phyloP scores from a whole-genome alignment of 2,329 filamentous ascomycete genomes.

The Scolecobasidium constrictum region DNA sequence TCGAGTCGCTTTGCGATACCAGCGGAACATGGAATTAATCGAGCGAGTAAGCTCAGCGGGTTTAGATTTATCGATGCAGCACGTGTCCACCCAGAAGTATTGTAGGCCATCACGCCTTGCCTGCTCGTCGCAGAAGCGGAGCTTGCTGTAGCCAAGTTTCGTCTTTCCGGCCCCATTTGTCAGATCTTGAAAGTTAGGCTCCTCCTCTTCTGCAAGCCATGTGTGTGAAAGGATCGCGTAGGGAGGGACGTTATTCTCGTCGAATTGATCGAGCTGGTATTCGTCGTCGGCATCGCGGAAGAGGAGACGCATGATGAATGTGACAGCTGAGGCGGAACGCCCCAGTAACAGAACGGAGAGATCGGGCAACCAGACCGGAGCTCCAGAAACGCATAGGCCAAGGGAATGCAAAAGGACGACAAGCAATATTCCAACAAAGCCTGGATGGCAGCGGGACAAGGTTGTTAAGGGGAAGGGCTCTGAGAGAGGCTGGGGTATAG shows the following conservation, averaged over 20 bases:
- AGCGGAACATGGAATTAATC: constrained; percentile 11
- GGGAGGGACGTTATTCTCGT: constrained; percentile 9
- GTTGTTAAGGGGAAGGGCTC: too few relatives aligned
- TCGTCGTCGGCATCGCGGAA: too few relatives aligned
- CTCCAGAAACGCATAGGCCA: too few relatives aligned
- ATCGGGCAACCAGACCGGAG: too few relatives aligned
- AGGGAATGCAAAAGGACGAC: too few relatives aligned
- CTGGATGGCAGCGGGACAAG: too few relatives aligned
- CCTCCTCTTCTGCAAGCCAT: constrained; percentile 10
- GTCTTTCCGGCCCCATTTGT: constrained; percentile 4
- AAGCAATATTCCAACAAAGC: too few relatives aligned
- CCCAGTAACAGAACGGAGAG: too few relatives aligned
- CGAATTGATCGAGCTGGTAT: too few relatives aligned
- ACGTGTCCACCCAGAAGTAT: constrained; percentile 12
- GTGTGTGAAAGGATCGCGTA: constrained; percentile 14
- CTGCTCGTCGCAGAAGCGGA: constrained; percentile 11
- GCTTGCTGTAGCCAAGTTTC: constrained; percentile 12
- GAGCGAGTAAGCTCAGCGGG: constrained; percentile 8
- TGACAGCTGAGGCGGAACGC: too few relatives aligned
- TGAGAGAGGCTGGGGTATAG: too few relatives aligned
- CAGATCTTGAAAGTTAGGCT: constrained; percentile 11
- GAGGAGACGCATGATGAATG: too few relatives aligned
- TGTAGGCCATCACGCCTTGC: constrained; percentile 9
- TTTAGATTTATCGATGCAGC: constrained; percentile 10
- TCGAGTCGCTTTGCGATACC: constrained; percentile 8